Conservation (phyloP, 2,329 filamentous ascomycete species). For the Sporothrix pallida region DNA sequence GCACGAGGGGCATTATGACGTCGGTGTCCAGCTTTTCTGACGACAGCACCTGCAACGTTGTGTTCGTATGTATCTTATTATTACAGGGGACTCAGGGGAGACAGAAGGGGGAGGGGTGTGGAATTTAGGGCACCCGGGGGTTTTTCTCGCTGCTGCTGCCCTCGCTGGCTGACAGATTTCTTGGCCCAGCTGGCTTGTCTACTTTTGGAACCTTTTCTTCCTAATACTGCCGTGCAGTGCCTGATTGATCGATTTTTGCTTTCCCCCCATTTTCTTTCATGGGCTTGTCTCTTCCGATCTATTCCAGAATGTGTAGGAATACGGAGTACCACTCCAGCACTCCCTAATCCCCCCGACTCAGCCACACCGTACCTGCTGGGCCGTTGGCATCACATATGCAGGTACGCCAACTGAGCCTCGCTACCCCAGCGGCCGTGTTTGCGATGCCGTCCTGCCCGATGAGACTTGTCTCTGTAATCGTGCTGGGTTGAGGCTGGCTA, state of each 20-base stretch:
- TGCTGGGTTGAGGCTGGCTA: not conserved
- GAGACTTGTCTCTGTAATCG: not conserved
- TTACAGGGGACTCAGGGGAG: not conserved
- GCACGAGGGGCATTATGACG: constrained; percentile 25
- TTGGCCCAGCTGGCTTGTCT: not conserved
- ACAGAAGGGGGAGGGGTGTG: not conserved
- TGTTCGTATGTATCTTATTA: not conserved
- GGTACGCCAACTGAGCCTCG: constrained; percentile 24
- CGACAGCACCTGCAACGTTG: constrained; percentile 24
- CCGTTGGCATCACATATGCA: constrained; percentile 19
- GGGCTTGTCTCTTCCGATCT: not conserved
- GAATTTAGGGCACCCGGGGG: not conserved
- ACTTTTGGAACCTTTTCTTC: not conserved
- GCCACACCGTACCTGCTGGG: constrained; percentile 29
- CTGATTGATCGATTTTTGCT: not conserved
- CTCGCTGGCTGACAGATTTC: not conserved
- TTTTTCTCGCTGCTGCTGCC: not conserved
- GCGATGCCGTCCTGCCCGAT: not conserved
- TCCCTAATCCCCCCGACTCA: not conserved
- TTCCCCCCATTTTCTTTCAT: not conserved
- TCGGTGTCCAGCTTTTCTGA: constrained; percentile 21
- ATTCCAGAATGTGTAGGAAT: not conserved
- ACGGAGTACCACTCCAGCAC: not conserved
- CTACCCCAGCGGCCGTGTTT: not conserved
- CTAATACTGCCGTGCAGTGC: not conserved